Percentiles rank a stretch among this genome's conserved stretches.
phyloP scores from a whole-genome alignment of 331 rosid genomes.

The Rhamnella rubrinervis region DNA sequence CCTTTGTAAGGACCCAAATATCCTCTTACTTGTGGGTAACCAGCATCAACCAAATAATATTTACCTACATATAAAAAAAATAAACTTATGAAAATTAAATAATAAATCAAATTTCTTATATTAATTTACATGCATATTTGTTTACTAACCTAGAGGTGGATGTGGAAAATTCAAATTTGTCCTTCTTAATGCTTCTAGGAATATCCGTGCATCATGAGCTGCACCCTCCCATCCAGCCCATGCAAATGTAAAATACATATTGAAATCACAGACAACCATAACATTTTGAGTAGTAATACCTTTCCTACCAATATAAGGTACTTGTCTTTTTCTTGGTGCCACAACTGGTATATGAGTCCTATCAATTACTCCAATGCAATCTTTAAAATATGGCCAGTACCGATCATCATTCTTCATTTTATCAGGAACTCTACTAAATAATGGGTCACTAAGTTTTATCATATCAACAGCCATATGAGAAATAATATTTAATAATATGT shows the following conservation, averaged over 20 bases:
- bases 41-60: too few species aligned
- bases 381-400: not conserved
- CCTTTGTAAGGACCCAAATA: too few species aligned
- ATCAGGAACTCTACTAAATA: not conserved
- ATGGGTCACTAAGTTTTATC: not conserved
- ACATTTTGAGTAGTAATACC: not conserved
- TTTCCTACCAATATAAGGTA: slow-evolving; percentile 4
- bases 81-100: too few species aligned
- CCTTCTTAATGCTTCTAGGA: not conserved
- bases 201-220: not conserved
- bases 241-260: slow-evolving; percentile 5
- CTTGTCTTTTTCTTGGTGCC: not conserved
- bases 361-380: not conserved
- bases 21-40: too few species aligned
- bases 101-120: too few species aligned
- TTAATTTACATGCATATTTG: too few species aligned
- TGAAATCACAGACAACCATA: not conserved
- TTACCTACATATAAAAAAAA: too few species aligned
- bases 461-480: not conserved
- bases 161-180: not conserved
- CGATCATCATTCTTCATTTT: not conserved
- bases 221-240: not conserved
- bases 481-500: not conserved
- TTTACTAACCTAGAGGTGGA: not conserved
- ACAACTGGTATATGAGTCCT: not conserved